Percentiles rank a stretch among this genome's conserved stretches.
phyloP scores from a whole-genome alignment of 2,329 filamentous ascomycete species.

The Venturia aucupariae region DNA sequence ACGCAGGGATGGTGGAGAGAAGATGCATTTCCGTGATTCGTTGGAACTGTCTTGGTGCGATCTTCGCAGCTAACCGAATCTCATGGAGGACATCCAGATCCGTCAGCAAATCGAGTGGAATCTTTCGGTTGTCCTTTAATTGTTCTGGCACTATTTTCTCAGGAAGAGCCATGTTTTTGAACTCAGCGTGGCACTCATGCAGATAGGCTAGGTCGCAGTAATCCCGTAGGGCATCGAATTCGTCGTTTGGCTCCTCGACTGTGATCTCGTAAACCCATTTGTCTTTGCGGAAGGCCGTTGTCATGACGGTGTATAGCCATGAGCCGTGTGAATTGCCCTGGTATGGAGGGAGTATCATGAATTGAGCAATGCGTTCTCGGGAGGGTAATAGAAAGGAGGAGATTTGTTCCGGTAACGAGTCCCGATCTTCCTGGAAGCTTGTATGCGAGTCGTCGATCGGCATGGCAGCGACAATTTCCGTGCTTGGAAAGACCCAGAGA shows the following conservation, averaged over 20 bases:
- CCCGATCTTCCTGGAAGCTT: neutral
- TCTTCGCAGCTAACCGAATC: constrained; percentile 57
- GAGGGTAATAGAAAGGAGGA: constrained; percentile 52
- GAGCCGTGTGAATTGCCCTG: constrained; percentile 72
- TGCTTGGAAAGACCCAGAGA: constrained; percentile 57
- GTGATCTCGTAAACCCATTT: constrained; percentile 72
- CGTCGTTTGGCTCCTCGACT: constrained; percentile 87
- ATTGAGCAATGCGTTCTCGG: constrained; percentile 83
- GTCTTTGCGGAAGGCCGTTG: constrained; percentile 56
- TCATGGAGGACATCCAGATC: constrained; percentile 42
- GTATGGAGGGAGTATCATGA: constrained; percentile 80
- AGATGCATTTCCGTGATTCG: constrained; percentile 69
- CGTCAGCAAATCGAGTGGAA: constrained; percentile 50
- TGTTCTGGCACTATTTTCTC: constrained; percentile 41
- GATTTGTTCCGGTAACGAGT: neutral
- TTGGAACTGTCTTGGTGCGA: constrained; percentile 66
- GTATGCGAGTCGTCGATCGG: constrained; percentile 20
- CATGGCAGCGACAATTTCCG: constrained; percentile 29
- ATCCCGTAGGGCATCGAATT: constrained; percentile 72
- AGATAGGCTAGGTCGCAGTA: constrained; percentile 57
- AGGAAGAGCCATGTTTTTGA: constrained; percentile 44
- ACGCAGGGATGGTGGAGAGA: constrained; percentile 45
- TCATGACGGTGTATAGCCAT: constrained; percentile 73
- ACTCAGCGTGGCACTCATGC: constrained; percentile 37
- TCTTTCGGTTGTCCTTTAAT: constrained; percentile 43